phyloP scores from a whole-genome alignment of 2,329 filamentous ascomycete species.

The Ceratocystis papillata region DNA sequence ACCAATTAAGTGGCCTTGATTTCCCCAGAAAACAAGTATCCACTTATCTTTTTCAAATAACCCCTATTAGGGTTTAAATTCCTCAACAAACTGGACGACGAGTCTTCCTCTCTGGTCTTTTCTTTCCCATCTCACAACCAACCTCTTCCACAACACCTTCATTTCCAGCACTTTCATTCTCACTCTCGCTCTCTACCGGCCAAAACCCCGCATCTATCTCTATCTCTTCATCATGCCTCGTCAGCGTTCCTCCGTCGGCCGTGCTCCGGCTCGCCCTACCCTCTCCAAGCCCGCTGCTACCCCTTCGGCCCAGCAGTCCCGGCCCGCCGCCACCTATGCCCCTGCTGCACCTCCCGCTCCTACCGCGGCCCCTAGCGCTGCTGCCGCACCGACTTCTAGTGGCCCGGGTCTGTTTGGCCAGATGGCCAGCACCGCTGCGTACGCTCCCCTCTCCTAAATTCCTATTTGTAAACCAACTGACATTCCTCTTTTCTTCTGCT shows the following conservation, averaged over 20 bases:
- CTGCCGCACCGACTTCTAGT: conserved; percentile 44
- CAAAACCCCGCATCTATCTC: too few species aligned
- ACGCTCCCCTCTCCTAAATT: conserved; percentile 35
- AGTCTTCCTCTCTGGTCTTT: too few species aligned
- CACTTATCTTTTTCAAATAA: too few species aligned
- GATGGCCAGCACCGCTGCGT: conserved; percentile 98
- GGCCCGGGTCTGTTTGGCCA: conserved; percentile 85
- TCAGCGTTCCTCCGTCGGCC: conserved; percentile 52
- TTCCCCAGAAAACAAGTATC: too few species aligned
- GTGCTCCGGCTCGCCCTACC: conserved; percentile 56
- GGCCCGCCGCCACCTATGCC: conserved; percentile 58
- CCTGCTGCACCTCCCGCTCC: conserved; percentile 39
- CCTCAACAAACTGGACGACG: too few species aligned
- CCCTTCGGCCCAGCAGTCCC: conserved; percentile 50
- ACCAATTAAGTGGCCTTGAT: too few species aligned
- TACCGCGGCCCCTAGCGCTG: conserved; percentile 38
- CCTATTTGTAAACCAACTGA: conserved; percentile 16
- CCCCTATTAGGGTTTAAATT: too few species aligned
- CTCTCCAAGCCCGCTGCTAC: conserved; percentile 43
- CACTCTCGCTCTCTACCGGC: conserved; percentile 22
- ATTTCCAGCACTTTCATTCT: conserved; percentile 22
- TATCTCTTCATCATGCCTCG: conserved; percentile 55
- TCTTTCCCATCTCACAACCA: too few species aligned
- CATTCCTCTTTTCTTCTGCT: conserved; percentile 24
- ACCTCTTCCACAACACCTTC: neutral